A percentile compares a stretch with the other conserved stretches of the same genome.
phyloP scores from a whole-genome alignment of 352 stramenopile genomes.

The Lagenidium giganteum region DNA sequence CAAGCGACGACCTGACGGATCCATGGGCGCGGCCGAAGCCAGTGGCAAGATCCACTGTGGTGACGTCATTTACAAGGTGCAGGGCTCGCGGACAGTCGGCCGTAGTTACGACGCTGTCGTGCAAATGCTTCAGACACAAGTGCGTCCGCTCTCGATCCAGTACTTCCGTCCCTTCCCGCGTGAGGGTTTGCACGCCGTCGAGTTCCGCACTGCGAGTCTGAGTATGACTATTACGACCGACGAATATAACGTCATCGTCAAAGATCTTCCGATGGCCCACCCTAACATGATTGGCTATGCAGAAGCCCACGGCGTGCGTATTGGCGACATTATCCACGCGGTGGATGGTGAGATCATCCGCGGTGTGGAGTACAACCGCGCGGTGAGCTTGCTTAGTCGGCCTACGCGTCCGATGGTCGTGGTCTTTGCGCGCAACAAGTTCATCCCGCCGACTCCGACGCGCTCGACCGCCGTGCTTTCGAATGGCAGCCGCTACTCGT shows the following conservation, averaged over 20 bases:
- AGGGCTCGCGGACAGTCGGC: slow-evolving; percentile 64
- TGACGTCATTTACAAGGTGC: slow-evolving; percentile 86
- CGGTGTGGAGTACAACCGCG: slow-evolving; percentile 76
- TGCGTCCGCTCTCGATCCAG: slow-evolving; percentile 67
- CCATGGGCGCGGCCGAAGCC: slow-evolving; percentile 43
- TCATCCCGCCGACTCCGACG: slow-evolving; percentile 50
- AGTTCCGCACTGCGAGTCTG: slow-evolving; percentile 71
- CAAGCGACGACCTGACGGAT: slow-evolving; percentile 55
- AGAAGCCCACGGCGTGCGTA: slow-evolving; percentile 74
- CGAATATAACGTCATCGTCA: slow-evolving; percentile 82
- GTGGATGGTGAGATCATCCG: slow-evolving; percentile 77
- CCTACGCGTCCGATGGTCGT: slow-evolving; percentile 67
- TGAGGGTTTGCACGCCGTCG: slow-evolving; percentile 78
- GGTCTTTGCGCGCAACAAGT: slow-evolving; percentile 71
- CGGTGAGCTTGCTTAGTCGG: slow-evolving; percentile 71
- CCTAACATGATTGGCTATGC: slow-evolving; percentile 82
- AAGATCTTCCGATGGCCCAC: slow-evolving; percentile 75
- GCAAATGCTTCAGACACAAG: slow-evolving; percentile 83
- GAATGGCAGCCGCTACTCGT: slow-evolving; percentile 52
- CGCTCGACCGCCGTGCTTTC: slow-evolving; percentile 26
- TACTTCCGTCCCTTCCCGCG: slow-evolving; percentile 77
- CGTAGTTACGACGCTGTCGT: slow-evolving; percentile 79
- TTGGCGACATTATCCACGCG: slow-evolving; percentile 74
- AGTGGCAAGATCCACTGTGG: slow-evolving; percentile 50
- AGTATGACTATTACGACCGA: slow-evolving; percentile 87